Base-by-base conservation (phyloP, 1,139 yeast species). In the Pneumocystis jirovecii region DNA sequence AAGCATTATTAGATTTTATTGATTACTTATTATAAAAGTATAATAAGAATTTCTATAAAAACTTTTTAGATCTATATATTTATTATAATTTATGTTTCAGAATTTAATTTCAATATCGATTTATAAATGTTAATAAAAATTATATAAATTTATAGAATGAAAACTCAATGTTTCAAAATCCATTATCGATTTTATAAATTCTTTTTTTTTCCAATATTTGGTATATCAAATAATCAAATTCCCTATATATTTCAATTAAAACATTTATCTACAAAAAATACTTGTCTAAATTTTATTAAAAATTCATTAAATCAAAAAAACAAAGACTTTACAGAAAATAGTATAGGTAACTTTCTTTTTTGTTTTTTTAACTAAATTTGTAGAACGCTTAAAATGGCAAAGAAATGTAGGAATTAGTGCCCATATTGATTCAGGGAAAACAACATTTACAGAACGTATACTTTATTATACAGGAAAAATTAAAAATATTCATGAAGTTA, bases 371-470 rank as follows among this genome's bases (percentile, higher is more conserved):
- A 25, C 25, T 21, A 29, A 50, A 3, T 45, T 25, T 73, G 68
- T 78, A 25, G 69, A 74, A 19, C 80, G 84, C 60, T 79, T 88
- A 31, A 72, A 77, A 15, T 79, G 81, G 67, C 82, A 91, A 83
- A 83, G 99, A 77, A 93, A 93, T 75, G 93, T 93, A 70, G 99
- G 99, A 76, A 89, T 93, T 68, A 89, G 96, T 21, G 99, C 99
- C 8, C 99, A 93, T 76, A 91, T 91, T 73, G 97, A 91, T 74
- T 89, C 96, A 1, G 97, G 97, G 69, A 91, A 91, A 75, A 91
- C 97, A 57, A 91, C 97, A 0, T 91, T 91, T 76, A 93, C 98
- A 21, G 99, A 93, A 78, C 87, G 99, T 76, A 98, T 93, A 63
- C 79, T 93, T 71, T 93, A 84, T 77, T 95, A 95, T 76, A 93